Conservation (phyloP, 1,284 basidiomycete species). For the Pseudozyma flocculosa region DNA sequence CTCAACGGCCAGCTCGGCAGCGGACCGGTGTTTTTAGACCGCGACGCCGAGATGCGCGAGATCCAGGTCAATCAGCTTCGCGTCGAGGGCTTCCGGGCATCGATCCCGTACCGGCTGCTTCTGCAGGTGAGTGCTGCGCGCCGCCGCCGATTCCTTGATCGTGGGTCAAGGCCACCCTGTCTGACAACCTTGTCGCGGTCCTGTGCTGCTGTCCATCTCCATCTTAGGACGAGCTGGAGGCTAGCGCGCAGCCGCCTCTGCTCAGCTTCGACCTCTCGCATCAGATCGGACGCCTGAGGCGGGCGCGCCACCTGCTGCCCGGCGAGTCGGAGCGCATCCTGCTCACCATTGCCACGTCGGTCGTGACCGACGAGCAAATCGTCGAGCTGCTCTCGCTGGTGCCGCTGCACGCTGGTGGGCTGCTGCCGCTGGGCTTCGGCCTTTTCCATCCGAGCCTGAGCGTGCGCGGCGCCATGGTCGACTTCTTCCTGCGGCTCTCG, state of each 20-base stretch:
- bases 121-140: conserved; percentile 23
- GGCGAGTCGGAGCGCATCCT: conserved; percentile 75
- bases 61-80: conserved; percentile 69
- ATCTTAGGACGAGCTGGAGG: conserved; percentile 18
- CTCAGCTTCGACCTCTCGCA: conserved; percentile 71
- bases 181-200: background rate
- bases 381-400: conserved; percentile 78
- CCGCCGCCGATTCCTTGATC: too few species aligned
- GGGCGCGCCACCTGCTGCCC: conserved; percentile 66
- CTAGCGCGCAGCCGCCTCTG: conserved; percentile 67
- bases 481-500: conserved; percentile 55
- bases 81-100: conserved; percentile 77
- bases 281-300: conserved; percentile 70
- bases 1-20: conserved; percentile 65
- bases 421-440: conserved; percentile 81
- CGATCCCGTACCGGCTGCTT: conserved; percentile 68
- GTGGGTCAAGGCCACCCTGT: too few species aligned
- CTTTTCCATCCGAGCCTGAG: conserved; percentile 79
- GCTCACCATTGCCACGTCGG: conserved; percentile 64
- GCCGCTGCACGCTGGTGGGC: conserved; percentile 77
- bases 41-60: conserved; percentile 66
- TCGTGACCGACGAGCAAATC: conserved; percentile 74
- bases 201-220: conserved; percentile 3
- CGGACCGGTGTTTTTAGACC: conserved; percentile 71
- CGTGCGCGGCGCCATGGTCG: conserved; percentile 76